A percentile compares a stretch with the other conserved stretches of the same genome.
These are phyloP conservation scores for Talaromyces adpressus DNA, from an alignment of 495 filamentous ascomycete species.

Conservation along the genomic window DNA sequence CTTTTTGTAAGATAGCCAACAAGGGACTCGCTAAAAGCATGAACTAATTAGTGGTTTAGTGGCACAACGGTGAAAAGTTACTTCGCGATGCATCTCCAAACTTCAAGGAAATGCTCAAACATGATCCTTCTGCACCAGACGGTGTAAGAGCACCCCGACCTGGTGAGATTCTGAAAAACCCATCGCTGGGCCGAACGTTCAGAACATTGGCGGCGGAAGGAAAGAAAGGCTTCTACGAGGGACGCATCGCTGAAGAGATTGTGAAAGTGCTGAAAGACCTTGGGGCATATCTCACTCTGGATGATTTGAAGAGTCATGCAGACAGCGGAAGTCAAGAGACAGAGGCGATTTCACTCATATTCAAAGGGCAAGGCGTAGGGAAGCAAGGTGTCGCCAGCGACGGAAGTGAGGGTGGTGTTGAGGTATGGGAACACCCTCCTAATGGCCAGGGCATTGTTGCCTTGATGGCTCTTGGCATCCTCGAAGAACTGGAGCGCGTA, in stretches of 20 bases:
- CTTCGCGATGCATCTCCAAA: conserved; percentile 75
- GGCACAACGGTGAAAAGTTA: conserved; percentile 51
- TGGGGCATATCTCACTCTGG: conserved; percentile 71
- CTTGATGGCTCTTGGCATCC: conserved; percentile 85
- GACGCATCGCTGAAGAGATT: conserved; percentile 69
- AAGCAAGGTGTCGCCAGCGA: conserved; percentile 31
- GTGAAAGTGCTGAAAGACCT: conserved; percentile 68
- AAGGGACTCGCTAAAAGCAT: neutral
- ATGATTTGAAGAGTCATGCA: conserved; percentile 72
- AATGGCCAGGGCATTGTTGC: conserved; percentile 97
- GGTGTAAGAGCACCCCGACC: conserved; percentile 63
- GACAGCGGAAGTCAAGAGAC: conserved; percentile 69
- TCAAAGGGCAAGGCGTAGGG: conserved; percentile 60
- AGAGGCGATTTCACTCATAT: conserved; percentile 72
- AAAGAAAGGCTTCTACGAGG: conserved; percentile 87
- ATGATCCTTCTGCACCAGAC: conserved; percentile 54
- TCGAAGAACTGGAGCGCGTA: conserved; percentile 71
- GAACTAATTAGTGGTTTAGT: conserved; percentile 40
- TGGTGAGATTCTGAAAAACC: conserved; percentile 89
- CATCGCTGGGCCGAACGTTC: conserved; percentile 75
- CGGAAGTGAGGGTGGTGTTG: conserved; percentile 51
- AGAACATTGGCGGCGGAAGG: conserved; percentile 70
- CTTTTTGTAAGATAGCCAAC: conserved; percentile 49
- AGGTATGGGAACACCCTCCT: conserved; percentile 96
- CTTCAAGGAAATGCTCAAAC: conserved; percentile 74